These are phyloP conservation scores for thale cress (Arabidopsis thaliana) DNA, from an alignment of 345 rosid species.

Conservation along the genomic window DNA sequence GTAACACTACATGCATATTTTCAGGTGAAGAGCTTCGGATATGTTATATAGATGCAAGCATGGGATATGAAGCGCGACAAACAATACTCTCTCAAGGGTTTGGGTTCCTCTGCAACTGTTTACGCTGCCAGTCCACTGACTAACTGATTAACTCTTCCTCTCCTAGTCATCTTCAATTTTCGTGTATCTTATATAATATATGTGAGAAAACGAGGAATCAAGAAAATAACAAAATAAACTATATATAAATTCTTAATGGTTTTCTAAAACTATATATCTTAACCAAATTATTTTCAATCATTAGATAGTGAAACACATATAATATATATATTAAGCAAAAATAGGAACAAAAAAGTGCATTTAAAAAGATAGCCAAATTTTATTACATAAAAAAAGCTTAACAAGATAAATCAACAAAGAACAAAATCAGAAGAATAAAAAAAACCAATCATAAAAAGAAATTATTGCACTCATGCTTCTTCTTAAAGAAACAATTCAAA, in stretches of 20 bases:
- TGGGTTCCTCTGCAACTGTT: constrained; percentile 73
- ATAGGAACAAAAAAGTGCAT: neutral
- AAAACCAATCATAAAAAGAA: neutral
- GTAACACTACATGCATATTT: constrained; percentile 25
- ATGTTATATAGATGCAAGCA: constrained; percentile 82
- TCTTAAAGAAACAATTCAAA: neutral
- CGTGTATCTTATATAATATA: constrained; percentile 20
- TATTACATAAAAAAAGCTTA: neutral
- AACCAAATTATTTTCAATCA: neutral
- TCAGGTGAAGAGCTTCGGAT: constrained; percentile 90
- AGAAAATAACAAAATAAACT: neutral
- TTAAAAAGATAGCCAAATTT: neutral
- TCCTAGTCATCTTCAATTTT: constrained; percentile 7
- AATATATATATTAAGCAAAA: too few relatives aligned
- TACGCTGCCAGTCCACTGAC: constrained; percentile 70
- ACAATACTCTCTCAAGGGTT: constrained; percentile 69
- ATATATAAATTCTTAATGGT: neutral
- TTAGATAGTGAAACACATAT: neutral
- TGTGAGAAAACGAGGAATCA: neutral
- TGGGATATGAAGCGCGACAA: constrained; percentile 71
- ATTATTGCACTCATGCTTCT: neutral
- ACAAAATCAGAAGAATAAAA: neutral
- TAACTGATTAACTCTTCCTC: constrained; percentile 46
- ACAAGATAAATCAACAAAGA: neutral
- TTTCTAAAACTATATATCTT: neutral